Percentiles rank a stretch among this genome's conserved stretches.
These are phyloP conservation scores for Podaxis carcinomalis DNA, from an alignment of 768 basidiomycete species.

Conservation along the genomic window DNA sequence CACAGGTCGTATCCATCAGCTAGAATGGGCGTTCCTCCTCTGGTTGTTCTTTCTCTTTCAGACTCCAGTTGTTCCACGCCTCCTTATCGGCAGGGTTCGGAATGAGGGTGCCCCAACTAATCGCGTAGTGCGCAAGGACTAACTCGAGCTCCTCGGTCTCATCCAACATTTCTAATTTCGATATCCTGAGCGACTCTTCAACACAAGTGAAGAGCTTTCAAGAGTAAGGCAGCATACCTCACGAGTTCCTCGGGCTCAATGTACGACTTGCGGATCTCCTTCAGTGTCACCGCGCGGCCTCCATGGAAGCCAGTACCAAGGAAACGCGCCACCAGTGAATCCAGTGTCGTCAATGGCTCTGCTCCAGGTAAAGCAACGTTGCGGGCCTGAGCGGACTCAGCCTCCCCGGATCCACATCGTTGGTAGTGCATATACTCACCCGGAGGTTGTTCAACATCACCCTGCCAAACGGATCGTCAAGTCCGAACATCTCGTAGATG, in stretches of 20 bases:
- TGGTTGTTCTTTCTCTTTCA: slow-evolving; percentile 20
- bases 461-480: slow-evolving; percentile 84
- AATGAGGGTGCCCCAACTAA: slow-evolving; percentile 62
- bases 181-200: slow-evolving; percentile 46
- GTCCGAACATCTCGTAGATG: slow-evolving; percentile 92
- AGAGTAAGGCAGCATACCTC: slow-evolving; percentile 39
- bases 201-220: background rate
- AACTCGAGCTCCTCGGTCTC: slow-evolving; percentile 94
- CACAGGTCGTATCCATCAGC: background rate
- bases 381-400: slow-evolving; percentile 45
- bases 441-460: slow-evolving; percentile 89
- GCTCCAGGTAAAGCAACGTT: slow-evolving; percentile 74
- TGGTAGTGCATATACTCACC: slow-evolving; percentile 33
- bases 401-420: background rate
- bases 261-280: slow-evolving; percentile 57
- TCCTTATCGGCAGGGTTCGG: slow-evolving; percentile 13
- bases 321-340: slow-evolving; percentile 60
- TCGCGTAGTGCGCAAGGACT: slow-evolving; percentile 84
- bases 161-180: slow-evolving; percentile 81
- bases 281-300: slow-evolving; percentile 58
- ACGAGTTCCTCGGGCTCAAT: slow-evolving; percentile 47
- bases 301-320: slow-evolving; percentile 47
- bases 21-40: background rate
- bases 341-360: slow-evolving; percentile 52
- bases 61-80: slow-evolving; percentile 33